Percentiles rank a stretch among this genome's conserved stretches.
These are phyloP conservation scores for Sparassis latifolia DNA, from an alignment of 1,284 basidiomycete genomes.

Conservation along the genomic window DNA sequence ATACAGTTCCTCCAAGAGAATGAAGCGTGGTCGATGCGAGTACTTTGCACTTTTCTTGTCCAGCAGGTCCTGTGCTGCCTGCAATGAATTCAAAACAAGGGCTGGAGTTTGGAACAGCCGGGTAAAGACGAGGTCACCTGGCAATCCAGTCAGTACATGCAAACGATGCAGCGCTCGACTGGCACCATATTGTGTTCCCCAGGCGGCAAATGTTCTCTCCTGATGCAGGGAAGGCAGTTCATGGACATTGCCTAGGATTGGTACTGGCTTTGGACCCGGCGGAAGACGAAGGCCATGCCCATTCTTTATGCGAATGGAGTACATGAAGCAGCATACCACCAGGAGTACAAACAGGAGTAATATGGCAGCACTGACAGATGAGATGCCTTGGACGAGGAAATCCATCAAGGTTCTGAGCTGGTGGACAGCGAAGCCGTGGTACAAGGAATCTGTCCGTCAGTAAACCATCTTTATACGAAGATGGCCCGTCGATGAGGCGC, in stretches of 20 bases:
- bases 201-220: constrained; percentile 32
- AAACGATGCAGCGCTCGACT: constrained; percentile 13
- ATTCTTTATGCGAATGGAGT: too few species aligned
- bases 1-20: constrained; percentile 22
- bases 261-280: constrained; percentile 40
- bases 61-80: constrained; percentile 45
- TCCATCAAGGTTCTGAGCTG: background rate
- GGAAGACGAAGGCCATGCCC: constrained; percentile 20
- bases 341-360: too few species aligned
- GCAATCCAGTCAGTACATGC: constrained; percentile 24
- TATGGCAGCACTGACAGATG: background rate
- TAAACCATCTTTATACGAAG: background rate
- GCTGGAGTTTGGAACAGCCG: constrained; percentile 26
- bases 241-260: constrained; percentile 43
- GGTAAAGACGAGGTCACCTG: constrained; percentile 30
- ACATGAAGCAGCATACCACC: too few species aligned
- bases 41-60: constrained; percentile 47
- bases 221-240: constrained; percentile 35
- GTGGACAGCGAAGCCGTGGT: background rate
- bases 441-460: background rate
- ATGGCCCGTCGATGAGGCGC: background rate
- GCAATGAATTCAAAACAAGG: constrained; percentile 25
- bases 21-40: constrained; percentile 33
- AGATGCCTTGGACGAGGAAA: background rate
- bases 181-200: constrained; percentile 5